Evolutionary conservation across 495 filamentous ascomycete species (phyloP), one percentile per base, ranked within the genome.

Genomic region (Xylaria telfairii): DNA sequence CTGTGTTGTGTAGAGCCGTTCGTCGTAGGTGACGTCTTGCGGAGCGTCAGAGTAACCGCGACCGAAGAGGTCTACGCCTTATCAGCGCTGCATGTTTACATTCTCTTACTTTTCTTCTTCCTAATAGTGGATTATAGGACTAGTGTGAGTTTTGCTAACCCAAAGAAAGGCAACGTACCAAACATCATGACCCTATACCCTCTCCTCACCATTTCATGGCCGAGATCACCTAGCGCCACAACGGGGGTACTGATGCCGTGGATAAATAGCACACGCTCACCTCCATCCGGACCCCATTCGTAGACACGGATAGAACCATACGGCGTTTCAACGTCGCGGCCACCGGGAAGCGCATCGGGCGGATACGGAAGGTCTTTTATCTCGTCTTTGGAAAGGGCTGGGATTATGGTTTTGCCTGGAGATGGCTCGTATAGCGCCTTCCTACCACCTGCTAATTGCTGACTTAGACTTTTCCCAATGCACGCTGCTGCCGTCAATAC

Each of bases 41-140:
- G 93, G 92, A 3, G 86, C 85, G 73, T 92, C 90, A 0, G 90
- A 92, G 75, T 90, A 95, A 67, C 94, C 94, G 73, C 93, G 87
- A 24, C 92, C 92, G 74, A 92, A 96, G 30, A 94, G 89, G 74
- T 92, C 88, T 85, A 65, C 24, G 46, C 6, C 28, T 7, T 21
- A 37, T 61, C n/a, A 47, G 54, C 54, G 54, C 54, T 59, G 54
- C 7, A 37, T 54, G 49, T 54, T 28, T 46, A 6, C 1, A 15
- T 4, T 17, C 17, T 17, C 1, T 8, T 8, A 21, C 21, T 41
- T 28, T 3, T 41, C 24, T 15, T 34, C 10, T 8, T 1, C 13
- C 10, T 3, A 4, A 2, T 54, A 2, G 13, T 15, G 49, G 12
- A 54, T 13, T 54, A 54, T 54, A 12, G 49, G 21, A 4, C 10